Conservation (phyloP, 164 flowering plant species). For the Macadamia tetraphylla region DNA sequence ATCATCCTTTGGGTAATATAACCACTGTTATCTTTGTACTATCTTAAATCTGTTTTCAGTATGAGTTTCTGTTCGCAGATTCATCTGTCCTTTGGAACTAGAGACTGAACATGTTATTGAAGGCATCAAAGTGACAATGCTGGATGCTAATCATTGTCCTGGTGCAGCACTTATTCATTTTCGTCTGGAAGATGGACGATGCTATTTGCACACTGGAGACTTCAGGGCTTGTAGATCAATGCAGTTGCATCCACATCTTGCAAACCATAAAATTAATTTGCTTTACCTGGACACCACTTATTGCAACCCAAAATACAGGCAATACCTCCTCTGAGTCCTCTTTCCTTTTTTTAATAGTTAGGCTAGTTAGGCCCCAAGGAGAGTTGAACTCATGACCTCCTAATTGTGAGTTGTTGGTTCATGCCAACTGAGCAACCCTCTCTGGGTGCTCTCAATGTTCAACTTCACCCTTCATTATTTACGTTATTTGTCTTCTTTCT, state of each 20-base stretch:
- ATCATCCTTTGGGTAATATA: neutral
- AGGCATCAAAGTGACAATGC: constrained; percentile 54
- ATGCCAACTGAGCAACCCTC: too few relatives aligned
- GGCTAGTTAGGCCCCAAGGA: too few relatives aligned
- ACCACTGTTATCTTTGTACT: neutral
- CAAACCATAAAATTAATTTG: constrained; percentile 31
- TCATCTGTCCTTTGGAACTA: constrained; percentile 50
- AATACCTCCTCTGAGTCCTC: neutral
- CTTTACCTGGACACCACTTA: constrained; percentile 80
- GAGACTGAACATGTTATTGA: constrained; percentile 42
- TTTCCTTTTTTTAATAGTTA: too few relatives aligned
- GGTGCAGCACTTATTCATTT: constrained; percentile 71
- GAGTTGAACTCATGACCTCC: too few relatives aligned
- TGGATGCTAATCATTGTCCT: constrained; percentile 86
- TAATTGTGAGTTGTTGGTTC: too few relatives aligned
- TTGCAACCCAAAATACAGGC: constrained; percentile 72
- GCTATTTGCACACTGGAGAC: constrained; percentile 73
- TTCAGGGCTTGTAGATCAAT: constrained; percentile 65
- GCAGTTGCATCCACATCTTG: constrained; percentile 54
- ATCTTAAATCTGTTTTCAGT: neutral
- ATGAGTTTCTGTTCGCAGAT: constrained; percentile 25
- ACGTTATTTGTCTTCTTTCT: neutral
- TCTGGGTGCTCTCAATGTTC: too few relatives aligned
- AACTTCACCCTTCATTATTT: neutral
- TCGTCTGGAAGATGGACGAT: constrained; percentile 42